Conservation (phyloP, 495 filamentous ascomycete genomes). For the Talaromyces trachyspermus region DNA sequence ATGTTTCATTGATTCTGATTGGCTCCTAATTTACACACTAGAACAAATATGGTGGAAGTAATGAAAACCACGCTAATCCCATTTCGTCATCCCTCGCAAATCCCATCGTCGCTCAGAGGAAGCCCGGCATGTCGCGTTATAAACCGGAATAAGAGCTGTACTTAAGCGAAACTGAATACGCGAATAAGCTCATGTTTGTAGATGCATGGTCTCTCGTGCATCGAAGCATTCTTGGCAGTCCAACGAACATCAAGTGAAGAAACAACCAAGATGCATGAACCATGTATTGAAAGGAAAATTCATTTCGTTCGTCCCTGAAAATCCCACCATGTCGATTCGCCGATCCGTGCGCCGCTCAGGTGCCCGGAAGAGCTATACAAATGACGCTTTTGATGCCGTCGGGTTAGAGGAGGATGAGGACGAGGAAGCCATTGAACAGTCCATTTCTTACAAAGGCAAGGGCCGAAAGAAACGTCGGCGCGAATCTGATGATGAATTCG, state of each 20-base stretch:
- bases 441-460: slow-evolving; percentile 10
- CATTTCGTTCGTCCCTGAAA: background rate
- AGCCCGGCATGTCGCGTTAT: no score
- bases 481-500: slow-evolving; percentile 27
- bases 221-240: no score
- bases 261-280: background rate
- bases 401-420: slow-evolving; percentile 28
- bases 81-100: slow-evolving; percentile 4
- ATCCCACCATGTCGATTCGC: slow-evolving; percentile 17
- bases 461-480: slow-evolving; percentile 14
- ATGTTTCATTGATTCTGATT: no score
- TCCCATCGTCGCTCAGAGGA: no score
- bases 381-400: slow-evolving; percentile 27
- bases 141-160: no score
- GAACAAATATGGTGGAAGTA: no score
- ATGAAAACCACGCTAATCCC: no score
- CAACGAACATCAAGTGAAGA: no score
- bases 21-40: no score
- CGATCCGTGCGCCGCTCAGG: slow-evolving; percentile 31
- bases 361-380: slow-evolving; percentile 25
- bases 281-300: background rate
- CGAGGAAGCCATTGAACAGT: slow-evolving; percentile 3
- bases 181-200: no score
- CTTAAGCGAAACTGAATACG: no score
- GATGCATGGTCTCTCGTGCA: no score